phyloP scores from a whole-genome alignment of 2,329 filamentous ascomycete species.

The Trichoderma guizhouense region DNA sequence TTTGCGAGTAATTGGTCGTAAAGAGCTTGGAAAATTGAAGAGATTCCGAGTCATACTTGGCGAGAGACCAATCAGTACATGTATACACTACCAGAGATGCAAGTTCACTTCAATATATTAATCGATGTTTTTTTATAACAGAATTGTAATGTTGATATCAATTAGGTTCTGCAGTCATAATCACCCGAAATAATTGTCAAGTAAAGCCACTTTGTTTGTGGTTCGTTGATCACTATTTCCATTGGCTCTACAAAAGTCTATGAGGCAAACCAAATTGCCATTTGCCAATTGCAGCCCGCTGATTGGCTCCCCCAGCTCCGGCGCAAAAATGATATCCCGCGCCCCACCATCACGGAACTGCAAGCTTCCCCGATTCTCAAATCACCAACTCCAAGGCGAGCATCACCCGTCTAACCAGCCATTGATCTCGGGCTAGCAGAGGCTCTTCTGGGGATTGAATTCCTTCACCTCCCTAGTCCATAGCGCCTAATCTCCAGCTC shows the following conservation, averaged over 20 bases:
- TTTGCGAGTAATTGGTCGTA: neutral
- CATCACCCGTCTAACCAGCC: slow-evolving; percentile 27
- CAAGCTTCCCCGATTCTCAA: slow-evolving; percentile 33
- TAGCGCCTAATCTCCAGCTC: slow-evolving; percentile 13
- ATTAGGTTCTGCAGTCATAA: neutral
- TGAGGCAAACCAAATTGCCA: neutral
- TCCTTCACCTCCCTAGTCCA: slow-evolving; percentile 26
- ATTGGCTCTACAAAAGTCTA: neutral
- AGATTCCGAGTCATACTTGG: neutral
- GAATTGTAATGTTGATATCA: neutral
- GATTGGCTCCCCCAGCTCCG: slow-evolving; percentile 27
- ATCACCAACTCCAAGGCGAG: slow-evolving; percentile 31
- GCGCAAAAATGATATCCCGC: slow-evolving; percentile 34
- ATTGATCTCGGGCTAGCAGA: slow-evolving; percentile 36
- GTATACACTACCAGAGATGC: neutral
- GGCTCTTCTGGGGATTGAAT: slow-evolving; percentile 32
- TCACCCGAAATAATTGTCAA: neutral
- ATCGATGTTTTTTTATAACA: neutral
- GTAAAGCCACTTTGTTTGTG: neutral
- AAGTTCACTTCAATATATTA: neutral
- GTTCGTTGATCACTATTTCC: neutral
- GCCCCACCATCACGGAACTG: slow-evolving; percentile 27
- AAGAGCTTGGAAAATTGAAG: neutral
- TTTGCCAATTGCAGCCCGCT: slow-evolving; percentile 26
- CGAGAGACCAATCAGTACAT: neutral